phyloP scores from a whole-genome alignment of 495 filamentous ascomycete genomes.

The Xylaria scruposa region DNA sequence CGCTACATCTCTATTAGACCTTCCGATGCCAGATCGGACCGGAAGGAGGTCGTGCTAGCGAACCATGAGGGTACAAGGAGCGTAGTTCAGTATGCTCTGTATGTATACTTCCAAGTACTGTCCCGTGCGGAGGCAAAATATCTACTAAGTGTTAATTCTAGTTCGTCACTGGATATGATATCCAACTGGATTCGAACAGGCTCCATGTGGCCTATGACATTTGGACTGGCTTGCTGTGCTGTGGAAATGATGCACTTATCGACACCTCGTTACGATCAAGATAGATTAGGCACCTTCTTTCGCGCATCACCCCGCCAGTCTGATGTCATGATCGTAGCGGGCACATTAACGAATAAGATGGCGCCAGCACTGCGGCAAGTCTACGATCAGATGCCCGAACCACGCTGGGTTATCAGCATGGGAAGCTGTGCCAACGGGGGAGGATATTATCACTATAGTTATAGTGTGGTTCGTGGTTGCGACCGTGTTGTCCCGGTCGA shows the following conservation, averaged over 20 bases:
- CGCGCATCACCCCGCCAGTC: slow-evolving; percentile 91
- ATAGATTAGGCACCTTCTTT: slow-evolving; percentile 95
- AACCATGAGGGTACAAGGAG: background rate
- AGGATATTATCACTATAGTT: slow-evolving; percentile 94
- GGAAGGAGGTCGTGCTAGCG: background rate
- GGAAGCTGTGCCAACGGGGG: slow-evolving; percentile 91
- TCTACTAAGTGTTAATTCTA: background rate
- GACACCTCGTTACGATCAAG: slow-evolving; percentile 92
- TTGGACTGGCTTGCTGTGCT: slow-evolving; percentile 94
- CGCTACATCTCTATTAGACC: background rate
- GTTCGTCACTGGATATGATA: background rate
- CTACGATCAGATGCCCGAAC: slow-evolving; percentile 97
- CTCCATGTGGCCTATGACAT: slow-evolving; percentile 96
- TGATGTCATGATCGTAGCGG: slow-evolving; percentile 97
- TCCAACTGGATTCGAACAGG: slow-evolving; percentile 80
- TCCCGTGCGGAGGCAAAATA: background rate
- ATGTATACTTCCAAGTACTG: background rate
- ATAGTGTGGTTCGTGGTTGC: slow-evolving; percentile 84
- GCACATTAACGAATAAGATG: slow-evolving; percentile 97
- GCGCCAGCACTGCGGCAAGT: slow-evolving; percentile 90
- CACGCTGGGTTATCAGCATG: slow-evolving; percentile 91
- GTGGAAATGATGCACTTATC: slow-evolving; percentile 98
- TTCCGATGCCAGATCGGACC: background rate
- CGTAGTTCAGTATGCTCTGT: background rate
- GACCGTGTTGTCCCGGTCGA: slow-evolving; percentile 91